Conservation (phyloP, 2,329 filamentous ascomycete genomes). For the Fusarium equiseti region DNA sequence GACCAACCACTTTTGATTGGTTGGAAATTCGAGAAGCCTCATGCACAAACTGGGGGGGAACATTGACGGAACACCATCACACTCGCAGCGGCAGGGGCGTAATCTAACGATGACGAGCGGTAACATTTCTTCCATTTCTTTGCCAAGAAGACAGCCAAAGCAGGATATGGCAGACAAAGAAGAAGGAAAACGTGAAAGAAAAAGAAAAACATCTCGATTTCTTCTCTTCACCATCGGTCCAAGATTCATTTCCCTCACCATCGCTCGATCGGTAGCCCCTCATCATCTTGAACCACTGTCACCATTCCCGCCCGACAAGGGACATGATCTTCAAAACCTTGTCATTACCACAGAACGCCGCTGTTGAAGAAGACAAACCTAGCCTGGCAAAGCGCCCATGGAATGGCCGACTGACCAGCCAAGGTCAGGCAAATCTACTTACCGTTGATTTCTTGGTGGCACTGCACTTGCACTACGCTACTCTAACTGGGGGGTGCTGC, state of each 20-base stretch:
- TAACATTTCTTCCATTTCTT: slow-evolving; percentile 3
- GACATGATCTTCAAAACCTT: slow-evolving; percentile 46
- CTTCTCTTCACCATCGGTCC: not conserved
- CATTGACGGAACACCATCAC: slow-evolving; percentile 46
- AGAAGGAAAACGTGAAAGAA: not conserved
- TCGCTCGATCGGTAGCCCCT: slow-evolving; percentile 24
- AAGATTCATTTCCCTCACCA: not conserved
- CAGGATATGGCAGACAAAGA: not conserved
- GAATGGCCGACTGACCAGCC: slow-evolving; percentile 18
- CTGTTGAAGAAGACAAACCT: slow-evolving; percentile 28
- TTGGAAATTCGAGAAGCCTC: slow-evolving; percentile 36
- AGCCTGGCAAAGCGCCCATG: slow-evolving; percentile 14
- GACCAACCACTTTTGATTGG: slow-evolving; percentile 36
- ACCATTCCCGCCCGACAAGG: slow-evolving; percentile 37
- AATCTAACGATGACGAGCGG: slow-evolving; percentile 25
- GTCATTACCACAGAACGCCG: slow-evolving; percentile 27
- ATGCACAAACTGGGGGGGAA: slow-evolving; percentile 45
- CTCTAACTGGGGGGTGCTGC: slow-evolving; percentile 7
- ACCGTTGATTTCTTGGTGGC: slow-evolving; percentile 42
- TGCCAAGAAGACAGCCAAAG: not conserved
- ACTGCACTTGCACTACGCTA: slow-evolving; percentile 20
- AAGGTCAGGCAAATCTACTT: slow-evolving; percentile 37
- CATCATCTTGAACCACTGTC: slow-evolving; percentile 23
- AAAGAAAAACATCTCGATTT: not conserved
- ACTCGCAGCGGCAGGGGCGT: slow-evolving; percentile 40